These are phyloP conservation scores for Salicornia ramosissima DNA, from an alignment of 148 eudicot genomes.

Conservation along the genomic window DNA sequence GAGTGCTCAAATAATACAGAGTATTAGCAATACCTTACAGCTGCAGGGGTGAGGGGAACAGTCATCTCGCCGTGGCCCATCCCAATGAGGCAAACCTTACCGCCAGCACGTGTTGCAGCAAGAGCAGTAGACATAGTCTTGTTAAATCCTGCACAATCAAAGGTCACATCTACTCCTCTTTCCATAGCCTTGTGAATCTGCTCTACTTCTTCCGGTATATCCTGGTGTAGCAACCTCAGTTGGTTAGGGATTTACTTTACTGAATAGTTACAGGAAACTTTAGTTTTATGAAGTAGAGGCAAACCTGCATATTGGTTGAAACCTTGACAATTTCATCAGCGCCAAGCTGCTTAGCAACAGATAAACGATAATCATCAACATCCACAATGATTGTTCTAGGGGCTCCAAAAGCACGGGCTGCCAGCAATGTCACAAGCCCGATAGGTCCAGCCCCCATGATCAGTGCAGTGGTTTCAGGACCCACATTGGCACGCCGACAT, in stretches of 20 bases:
- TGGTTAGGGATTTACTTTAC: not conserved
- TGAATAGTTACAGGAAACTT: not conserved
- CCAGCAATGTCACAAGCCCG: conserved; percentile 75
- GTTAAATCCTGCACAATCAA: conserved; percentile 84
- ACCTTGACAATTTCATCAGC: conserved; percentile 71
- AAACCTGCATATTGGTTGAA: conserved; percentile 54
- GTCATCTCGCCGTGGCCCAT: conserved; percentile 81
- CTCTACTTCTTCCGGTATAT: conserved; percentile 47
- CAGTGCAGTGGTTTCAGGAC: conserved; percentile 65
- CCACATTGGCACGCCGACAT: conserved; percentile 79
- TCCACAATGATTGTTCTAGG: conserved; percentile 72
- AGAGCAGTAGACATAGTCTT: conserved; percentile 93
- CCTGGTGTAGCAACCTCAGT: conserved; percentile 32
- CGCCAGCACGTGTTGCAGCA: conserved; percentile 67
- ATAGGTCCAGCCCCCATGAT: conserved; percentile 91
- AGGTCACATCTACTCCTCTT: conserved; percentile 50
- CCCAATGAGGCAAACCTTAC: conserved; percentile 87
- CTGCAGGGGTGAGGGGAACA: conserved; percentile 83
- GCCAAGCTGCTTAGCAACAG: conserved; percentile 80
- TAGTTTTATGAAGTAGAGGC: not conserved
- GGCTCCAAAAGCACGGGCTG: conserved; percentile 94
- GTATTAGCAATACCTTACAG: conserved; percentile 54
- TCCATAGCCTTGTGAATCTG: conserved; percentile 61
- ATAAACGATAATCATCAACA: conserved; percentile 66
- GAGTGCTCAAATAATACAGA: not conserved